A percentile compares a stretch with the other conserved stretches of the same genome.
Conservation (phyloP, 306 rosid genomes). For the Dryas drummondii region DNA sequence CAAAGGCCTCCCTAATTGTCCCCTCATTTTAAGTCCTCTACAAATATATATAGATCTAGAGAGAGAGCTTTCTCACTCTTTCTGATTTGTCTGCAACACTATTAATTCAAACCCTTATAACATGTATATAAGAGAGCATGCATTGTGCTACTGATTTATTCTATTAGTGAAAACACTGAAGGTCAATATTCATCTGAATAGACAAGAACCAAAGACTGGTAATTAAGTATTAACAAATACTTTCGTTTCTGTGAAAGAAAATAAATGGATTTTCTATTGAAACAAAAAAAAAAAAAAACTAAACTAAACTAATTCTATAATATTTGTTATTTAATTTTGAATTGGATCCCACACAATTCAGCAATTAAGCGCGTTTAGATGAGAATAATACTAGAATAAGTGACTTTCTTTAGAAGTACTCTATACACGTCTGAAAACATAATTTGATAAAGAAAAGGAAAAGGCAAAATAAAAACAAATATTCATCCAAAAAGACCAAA, state of each 20-base stretch:
- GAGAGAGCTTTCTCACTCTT: not conserved
- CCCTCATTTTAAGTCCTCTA: constrained; percentile 39
- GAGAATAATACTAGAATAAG: no score
- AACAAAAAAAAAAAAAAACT: not conserved
- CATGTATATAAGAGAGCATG: no score
- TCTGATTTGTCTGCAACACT: not conserved
- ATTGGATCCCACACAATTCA: no score
- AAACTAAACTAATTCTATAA: no score
- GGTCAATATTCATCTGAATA: no score
- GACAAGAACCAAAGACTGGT: not conserved
- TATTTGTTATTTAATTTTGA: no score
- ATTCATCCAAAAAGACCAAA: not conserved
- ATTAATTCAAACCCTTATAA: no score
- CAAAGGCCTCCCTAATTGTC: constrained; percentile 43
- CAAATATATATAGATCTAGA: not conserved
- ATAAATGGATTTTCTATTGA: not conserved
- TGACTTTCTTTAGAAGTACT: no score
- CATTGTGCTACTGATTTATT: no score
- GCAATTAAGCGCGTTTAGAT: no score
- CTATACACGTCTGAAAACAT: no score
- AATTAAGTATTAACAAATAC: not conserved
- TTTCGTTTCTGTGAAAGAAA: not conserved
- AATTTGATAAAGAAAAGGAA: not conserved
- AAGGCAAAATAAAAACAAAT: not conserved
- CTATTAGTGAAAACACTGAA: no score